Base-by-base conservation (phyloP, 441 rosid species). In the Macaranga tanarius region DNA sequence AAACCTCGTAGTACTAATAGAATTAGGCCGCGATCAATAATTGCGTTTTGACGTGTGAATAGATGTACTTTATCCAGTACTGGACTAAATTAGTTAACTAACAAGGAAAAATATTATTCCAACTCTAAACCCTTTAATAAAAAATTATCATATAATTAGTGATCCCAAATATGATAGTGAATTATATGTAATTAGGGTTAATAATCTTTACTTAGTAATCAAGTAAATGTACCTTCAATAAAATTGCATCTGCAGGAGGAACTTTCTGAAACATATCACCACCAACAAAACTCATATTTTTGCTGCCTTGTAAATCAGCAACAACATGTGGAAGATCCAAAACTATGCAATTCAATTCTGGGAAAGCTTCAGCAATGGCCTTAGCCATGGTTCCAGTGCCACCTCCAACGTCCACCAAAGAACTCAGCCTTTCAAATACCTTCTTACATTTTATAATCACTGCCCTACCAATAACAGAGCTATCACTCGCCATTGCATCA, bases 241-340 rank as follows among this genome's bases (percentile, higher is more conserved):
- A 56, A 47, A 62, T 10, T 4, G 73, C 73, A 69, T 73, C 73
- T 10, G 62, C 70, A 26, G 77, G 55, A 62, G 80, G 77, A 68
- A 77, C 3, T 25, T 65, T 66, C 10, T 56, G 25, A 57, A 77
- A 73, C 73, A 73, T 67, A 71, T 73, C 76, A 4, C 80, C 80
- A 17, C 62, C 64, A 55, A 77, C 26, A 40, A 50, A 73, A 42
- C 50, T 62, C 73, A 77, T 56, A 38, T 77, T 77, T 4, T 63
- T 25, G 7, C n/a, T 17, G 28, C 47, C 69, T 25, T 66, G 20
- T 59, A 62, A 67, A 28, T 52, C 59, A 17, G 59, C 69, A 52
- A 63, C 66, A 38, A 67, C 76, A 31, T 66, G 73, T 0, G 76
- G 76, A 42, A 54, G 70, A 69, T 77, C 74, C 57, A 73, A 28